Evolutionary conservation across 495 filamentous ascomycete species (phyloP).

Genomic region (Parathielavia hyrcaniae): DNA sequence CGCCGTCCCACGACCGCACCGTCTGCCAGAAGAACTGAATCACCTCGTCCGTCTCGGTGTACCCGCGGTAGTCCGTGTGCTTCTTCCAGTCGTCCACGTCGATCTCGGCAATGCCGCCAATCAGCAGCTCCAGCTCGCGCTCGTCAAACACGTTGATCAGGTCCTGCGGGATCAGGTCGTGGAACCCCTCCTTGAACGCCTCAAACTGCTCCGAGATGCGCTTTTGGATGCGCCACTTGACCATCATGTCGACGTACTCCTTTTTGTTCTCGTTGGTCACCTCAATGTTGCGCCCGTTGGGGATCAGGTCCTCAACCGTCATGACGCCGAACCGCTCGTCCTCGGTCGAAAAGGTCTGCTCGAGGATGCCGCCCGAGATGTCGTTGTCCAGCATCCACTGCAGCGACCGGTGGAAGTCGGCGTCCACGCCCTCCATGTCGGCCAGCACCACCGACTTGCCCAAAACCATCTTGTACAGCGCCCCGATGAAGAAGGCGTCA

Average conservation of each 20-base stretch:
- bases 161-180: slow-evolving; percentile 93
- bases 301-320: slow-evolving; percentile 85
- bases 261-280: slow-evolving; percentile 97
- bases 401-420: slow-evolving; percentile 89
- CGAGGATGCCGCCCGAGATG: slow-evolving; percentile 79
- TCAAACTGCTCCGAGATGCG: slow-evolving; percentile 97
- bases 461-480: slow-evolving; percentile 99
- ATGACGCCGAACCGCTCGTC: slow-evolving; percentile 96
- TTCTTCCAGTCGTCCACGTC: slow-evolving; percentile 99
- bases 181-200: slow-evolving; percentile 93
- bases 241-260: slow-evolving; percentile 92
- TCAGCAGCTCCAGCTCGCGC: slow-evolving; percentile 90
- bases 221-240: slow-evolving; percentile 98
- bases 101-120: slow-evolving; percentile 98
- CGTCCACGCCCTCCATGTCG: slow-evolving; percentile 99
- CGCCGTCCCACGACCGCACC: slow-evolving; percentile 89
- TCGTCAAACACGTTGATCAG: slow-evolving; percentile 98
- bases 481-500: slow-evolving; percentile 98
- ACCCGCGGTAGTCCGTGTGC: slow-evolving; percentile 99
- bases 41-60: slow-evolving; percentile 94
- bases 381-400: slow-evolving; percentile 98
- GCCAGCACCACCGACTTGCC: slow-evolving; percentile 83
- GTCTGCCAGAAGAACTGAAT: slow-evolving; percentile 99
- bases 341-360: slow-evolving; percentile 91
- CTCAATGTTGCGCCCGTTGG: slow-evolving; percentile 80